A percentile compares a stretch with the other conserved stretches of the same genome.
These are phyloP conservation scores for Penicillium sp. DNA, from an alignment of 2,329 filamentous ascomycete species.

Conservation along the genomic window DNA sequence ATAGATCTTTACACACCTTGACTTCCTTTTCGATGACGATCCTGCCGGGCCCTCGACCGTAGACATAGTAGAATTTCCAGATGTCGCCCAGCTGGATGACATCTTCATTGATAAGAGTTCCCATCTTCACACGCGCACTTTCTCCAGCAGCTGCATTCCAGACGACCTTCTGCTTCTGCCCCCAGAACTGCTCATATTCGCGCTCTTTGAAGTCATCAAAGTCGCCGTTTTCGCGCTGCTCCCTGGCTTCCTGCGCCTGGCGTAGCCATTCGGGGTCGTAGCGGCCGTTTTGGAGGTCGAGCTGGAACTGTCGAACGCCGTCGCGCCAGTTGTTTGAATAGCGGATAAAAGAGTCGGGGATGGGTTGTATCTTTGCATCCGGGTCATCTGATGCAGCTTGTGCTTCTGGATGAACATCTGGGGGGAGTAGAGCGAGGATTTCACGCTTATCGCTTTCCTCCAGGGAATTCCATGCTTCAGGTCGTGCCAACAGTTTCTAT, in stretches of 20 bases:
- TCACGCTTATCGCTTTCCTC: constrained; percentile 44
- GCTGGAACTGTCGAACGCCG: constrained; percentile 55
- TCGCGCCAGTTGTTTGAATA: constrained; percentile 53
- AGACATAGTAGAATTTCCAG: constrained; percentile 40
- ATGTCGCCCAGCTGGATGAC: constrained; percentile 43
- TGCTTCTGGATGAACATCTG: constrained; percentile 41
- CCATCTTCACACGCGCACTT: constrained; percentile 42
- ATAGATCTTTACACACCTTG: constrained; percentile 31
- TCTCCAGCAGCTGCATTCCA: constrained; percentile 41
- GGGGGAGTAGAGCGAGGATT: constrained; percentile 42
- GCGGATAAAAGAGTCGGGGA: constrained; percentile 44
- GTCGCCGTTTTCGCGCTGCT: constrained; percentile 53
- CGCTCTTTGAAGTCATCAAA: constrained; percentile 59
- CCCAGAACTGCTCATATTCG: constrained; percentile 59
- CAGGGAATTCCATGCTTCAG: constrained; percentile 44
- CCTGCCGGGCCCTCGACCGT: constrained; percentile 28
- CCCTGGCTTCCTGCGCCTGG: constrained; percentile 54
- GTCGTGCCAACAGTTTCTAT: constrained; percentile 43
- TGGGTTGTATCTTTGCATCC: constrained; percentile 36
- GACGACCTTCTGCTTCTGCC: constrained; percentile 51
- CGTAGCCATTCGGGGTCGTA: constrained; percentile 59
- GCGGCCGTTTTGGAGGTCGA: constrained; percentile 56
- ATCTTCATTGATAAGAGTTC: constrained; percentile 36
- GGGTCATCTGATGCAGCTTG: constrained; percentile 30
- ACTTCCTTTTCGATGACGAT: constrained; percentile 46